These are phyloP conservation scores for Kodamaea hsintzibuensis DNA, from an alignment of 805 yeast genomes.

Conservation along the genomic window DNA sequence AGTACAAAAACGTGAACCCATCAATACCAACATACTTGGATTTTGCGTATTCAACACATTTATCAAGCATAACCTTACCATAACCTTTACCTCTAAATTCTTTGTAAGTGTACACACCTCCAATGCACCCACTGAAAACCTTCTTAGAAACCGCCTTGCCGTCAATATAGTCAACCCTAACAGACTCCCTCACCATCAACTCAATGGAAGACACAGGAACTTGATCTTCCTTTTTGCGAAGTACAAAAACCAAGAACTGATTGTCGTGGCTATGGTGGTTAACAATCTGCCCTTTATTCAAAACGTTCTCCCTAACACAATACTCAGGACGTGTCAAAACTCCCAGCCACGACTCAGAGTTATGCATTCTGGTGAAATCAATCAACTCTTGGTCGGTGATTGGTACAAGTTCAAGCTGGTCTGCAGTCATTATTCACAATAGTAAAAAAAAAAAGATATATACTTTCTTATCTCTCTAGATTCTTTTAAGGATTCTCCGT, in stretches of 20 bases:
- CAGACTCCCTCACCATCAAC: conserved; percentile 31
- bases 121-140: conserved; percentile 38
- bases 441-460: not conserved
- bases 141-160: conserved; percentile 18
- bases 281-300: conserved; percentile 27
- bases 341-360: conserved; percentile 39
- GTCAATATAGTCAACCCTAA: conserved; percentile 21
- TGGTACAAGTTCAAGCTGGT: conserved; percentile 16
- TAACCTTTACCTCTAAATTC: conserved; percentile 38
- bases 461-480: not conserved
- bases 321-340: conserved; percentile 34
- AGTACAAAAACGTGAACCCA: conserved; percentile 40
- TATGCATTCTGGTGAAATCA: conserved; percentile 35
- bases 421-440: not conserved
- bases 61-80: conserved; percentile 41
- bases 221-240: conserved; percentile 18
- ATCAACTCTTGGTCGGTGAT: conserved; percentile 26
- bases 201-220: conserved; percentile 36
- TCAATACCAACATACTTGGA: conserved; percentile 25
- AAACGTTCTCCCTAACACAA: conserved; percentile 32
- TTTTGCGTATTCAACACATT: conserved; percentile 29
- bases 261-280: conserved; percentile 14
- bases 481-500: not conserved
- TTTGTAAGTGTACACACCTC: conserved; percentile 42
- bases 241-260: conserved; percentile 25